Base-by-base conservation (phyloP, 2,329 filamentous ascomycete genomes). In the Sporothrix humicola region DNA sequence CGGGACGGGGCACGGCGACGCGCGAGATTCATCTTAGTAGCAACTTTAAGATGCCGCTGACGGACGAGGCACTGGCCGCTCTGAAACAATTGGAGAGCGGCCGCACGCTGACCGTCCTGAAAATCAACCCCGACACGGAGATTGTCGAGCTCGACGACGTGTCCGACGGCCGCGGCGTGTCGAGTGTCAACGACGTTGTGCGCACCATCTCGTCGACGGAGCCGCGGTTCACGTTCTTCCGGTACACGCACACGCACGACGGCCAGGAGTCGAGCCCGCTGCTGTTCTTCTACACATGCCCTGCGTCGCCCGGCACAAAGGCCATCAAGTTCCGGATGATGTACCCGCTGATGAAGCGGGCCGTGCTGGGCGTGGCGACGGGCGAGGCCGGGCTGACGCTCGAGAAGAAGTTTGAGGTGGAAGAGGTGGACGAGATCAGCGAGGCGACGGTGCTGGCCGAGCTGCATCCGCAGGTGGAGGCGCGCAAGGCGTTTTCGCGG, bases 231-330 rank as follows among this genome's bases (percentile, higher is more conserved):
- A 91, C 90, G 7, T 94, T 96, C 80, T 96, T 91, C 85, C 87
- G 90, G 42, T 92, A 90, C 81, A 84, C 82, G 13, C 87, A 91
- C 79, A 86, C 87, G 58, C 82, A 89, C 75, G 82, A 84, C 46
- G 89, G 88, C 26, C 76, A 79, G 63, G 82, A 87, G 74, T 83
- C 85, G 71, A 87, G 85, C 72, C 89, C 90, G 2, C 84, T 95
- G 66, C 85, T 95, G 6, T 96, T 96, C 84, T 90, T 96, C 80
- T 95, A 94, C 83, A 95, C 93, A 6, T 94, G 92, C 81, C 93
- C 93, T 0, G 84, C 87, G 8, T 86, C 91, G 4, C 83, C 88
- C 0, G 87, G 85, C 42, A 89, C 87, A 71, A 93, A 90, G 82
- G 84, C 88, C 71, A 92, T 96, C 84, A 95, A 93, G 84, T 91